A percentile compares a stretch with the other conserved stretches of the same genome.
phyloP scores from a whole-genome alignment of 2,329 filamentous ascomycete species.

The Cryphonectria naterciae region DNA sequence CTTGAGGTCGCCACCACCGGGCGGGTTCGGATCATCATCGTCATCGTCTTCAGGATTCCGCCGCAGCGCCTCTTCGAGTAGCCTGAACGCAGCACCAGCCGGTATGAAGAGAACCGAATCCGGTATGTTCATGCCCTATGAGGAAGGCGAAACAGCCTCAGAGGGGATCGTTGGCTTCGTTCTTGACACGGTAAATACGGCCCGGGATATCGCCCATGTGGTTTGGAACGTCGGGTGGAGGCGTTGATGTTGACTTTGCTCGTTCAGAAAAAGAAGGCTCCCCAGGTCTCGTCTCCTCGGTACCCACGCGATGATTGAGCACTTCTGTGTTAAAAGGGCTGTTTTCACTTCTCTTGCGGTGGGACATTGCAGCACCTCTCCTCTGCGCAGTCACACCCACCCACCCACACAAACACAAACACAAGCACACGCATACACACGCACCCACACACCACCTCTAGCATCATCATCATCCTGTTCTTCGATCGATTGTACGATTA shows the following conservation, averaged over 20 bases:
- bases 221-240: conserved; percentile 74
- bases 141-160: conserved; percentile 69
- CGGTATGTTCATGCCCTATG: conserved; percentile 90
- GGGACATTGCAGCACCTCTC: conserved; percentile 17
- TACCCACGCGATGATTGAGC: conserved; percentile 20
- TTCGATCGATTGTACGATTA: conserved; percentile 29
- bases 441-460: neutral
- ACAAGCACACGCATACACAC: neutral
- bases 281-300: conserved; percentile 20
- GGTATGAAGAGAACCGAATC: conserved; percentile 79
- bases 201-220: conserved; percentile 71
- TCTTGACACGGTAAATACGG: conserved; percentile 78
- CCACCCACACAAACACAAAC: neutral
- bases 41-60: conserved; percentile 43
- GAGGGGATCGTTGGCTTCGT: conserved; percentile 76
- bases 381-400: neutral
- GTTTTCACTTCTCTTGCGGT: conserved; percentile 12
- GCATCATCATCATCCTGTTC: conserved; percentile 19
- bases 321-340: conserved; percentile 6
- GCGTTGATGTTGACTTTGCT: conserved; percentile 46
- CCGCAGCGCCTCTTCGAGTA: conserved; percentile 53
- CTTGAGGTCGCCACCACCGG: conserved; percentile 31
- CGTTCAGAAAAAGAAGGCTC: conserved; percentile 38
- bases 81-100: conserved; percentile 54
- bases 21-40: conserved; percentile 20